These are phyloP conservation scores for Wickerhamomyces rabaulensis DNA, from an alignment of 805 yeast species.

Conservation along the genomic window DNA sequence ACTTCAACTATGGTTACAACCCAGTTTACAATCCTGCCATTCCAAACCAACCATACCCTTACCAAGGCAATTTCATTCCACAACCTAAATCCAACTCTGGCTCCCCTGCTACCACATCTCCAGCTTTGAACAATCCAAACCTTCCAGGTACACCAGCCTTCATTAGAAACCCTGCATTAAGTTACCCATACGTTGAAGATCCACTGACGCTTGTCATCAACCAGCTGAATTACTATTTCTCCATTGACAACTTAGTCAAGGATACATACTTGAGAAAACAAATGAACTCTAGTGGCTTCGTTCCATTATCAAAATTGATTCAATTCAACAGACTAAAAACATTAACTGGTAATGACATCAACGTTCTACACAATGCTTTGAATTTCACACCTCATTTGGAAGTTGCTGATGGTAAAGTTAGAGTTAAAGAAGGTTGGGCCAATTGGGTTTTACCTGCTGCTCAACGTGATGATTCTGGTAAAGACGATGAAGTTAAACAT, in stretches of 20 bases:
- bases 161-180: slow-evolving; percentile 7
- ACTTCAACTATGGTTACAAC: slow-evolving; percentile 13
- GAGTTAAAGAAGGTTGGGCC: slow-evolving; percentile 51
- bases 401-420: slow-evolving; percentile 39
- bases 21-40: slow-evolving; percentile 2
- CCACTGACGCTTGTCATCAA: slow-evolving; percentile 27
- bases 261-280: slow-evolving; percentile 78
- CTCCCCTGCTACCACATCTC: slow-evolving; percentile 14
- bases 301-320: slow-evolving; percentile 57
- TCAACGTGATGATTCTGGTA: slow-evolving; percentile 42
- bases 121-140: neutral
- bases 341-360: slow-evolving; percentile 50
- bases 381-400: slow-evolving; percentile 23
- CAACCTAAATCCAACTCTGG: slow-evolving; percentile 17
- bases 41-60: slow-evolving; percentile 3
- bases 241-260: slow-evolving; percentile 78
- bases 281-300: slow-evolving; percentile 73
- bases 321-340: slow-evolving; percentile 70
- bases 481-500: slow-evolving; percentile 29
- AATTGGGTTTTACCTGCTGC: slow-evolving; percentile 62
- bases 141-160: slow-evolving; percentile 5
- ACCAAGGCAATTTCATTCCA: slow-evolving; percentile 2
- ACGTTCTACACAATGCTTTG: slow-evolving; percentile 23
- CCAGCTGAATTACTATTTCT: slow-evolving; percentile 88
- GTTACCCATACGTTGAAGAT: slow-evolving; percentile 15